Evolutionary conservation across 1,139 yeast genomes (phyloP).

Genomic region (Insectozyma bohioensis): DNA sequence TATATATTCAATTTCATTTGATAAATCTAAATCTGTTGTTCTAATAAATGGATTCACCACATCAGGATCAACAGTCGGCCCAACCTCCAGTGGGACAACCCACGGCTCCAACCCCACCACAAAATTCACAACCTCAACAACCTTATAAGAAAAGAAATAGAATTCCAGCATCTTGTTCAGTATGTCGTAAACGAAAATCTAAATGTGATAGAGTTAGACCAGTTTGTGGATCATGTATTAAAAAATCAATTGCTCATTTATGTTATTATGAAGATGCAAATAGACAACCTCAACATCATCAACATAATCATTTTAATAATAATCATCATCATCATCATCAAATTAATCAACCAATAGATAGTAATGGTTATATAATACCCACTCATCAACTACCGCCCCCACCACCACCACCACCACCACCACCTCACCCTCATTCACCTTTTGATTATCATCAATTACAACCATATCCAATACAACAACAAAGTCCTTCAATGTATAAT

Average conservation of each 20-base stretch:
- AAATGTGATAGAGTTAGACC: conserved; percentile 67
- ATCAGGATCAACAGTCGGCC: not conserved
- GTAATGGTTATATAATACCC: not conserved
- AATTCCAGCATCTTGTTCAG: conserved; percentile 47
- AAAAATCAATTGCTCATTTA: conserved; percentile 71
- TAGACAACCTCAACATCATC: conserved; percentile 4
- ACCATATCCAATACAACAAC: conserved; percentile 4
- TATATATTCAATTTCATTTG: too few relatives aligned
- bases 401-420: conserved; percentile 7
- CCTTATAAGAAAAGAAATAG: conserved; percentile 38
- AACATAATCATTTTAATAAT: not conserved
- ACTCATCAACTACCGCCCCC: conserved; percentile 6
- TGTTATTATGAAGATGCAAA: conserved; percentile 53
- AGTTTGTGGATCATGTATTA: conserved; percentile 69
- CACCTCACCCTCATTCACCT: conserved; percentile 7
- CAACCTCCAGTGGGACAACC: too few relatives aligned
- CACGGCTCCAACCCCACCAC: too few relatives aligned
- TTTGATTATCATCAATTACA: conserved; percentile 1
- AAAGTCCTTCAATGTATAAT: not conserved
- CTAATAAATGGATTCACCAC: not conserved
- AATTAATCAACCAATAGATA: not conserved
- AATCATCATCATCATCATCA: conserved; percentile 3
- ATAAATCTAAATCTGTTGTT: too few relatives aligned
- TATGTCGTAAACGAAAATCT: conserved; percentile 46
- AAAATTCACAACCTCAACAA: conserved; percentile 1